Evolutionary conservation across 148 eudicot species (phyloP).

Genomic region (Euryodendron excelsum): DNA sequence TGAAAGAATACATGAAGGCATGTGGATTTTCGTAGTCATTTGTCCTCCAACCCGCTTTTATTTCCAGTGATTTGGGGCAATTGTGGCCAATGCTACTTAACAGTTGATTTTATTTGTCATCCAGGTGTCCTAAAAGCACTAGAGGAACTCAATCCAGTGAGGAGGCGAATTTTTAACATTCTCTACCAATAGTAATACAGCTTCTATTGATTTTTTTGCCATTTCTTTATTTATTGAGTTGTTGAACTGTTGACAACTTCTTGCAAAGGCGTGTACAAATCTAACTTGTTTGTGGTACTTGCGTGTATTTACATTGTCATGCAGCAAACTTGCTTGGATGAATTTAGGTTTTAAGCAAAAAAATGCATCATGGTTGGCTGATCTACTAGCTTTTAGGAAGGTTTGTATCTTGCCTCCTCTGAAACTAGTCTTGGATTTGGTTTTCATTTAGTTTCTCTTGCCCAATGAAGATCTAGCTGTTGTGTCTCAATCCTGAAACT

Average conservation of each 20-base stretch:
- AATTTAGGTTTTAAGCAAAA: conserved; percentile 82
- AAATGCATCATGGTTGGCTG: conserved; percentile 85
- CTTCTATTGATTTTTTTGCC: neutral
- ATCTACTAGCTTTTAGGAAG: conserved; percentile 89
- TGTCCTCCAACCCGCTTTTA: neutral
- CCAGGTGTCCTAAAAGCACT: conserved; percentile 72
- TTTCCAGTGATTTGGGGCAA: neutral
- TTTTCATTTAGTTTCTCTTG: neutral
- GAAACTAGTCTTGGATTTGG: neutral
- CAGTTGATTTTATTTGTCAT: neutral
- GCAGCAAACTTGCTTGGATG: conserved; percentile 92
- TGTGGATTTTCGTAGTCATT: conserved; percentile 12
- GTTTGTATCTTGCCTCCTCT: conserved; percentile 29
- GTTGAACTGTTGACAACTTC: neutral
- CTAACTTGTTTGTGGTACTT: conserved; percentile 4
- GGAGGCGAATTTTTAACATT: conserved; percentile 62
- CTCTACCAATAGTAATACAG: conserved; percentile 72
- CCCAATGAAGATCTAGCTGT: no score
- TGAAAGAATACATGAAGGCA: conserved; percentile 91
- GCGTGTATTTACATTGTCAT: neutral
- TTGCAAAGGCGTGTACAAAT: neutral
- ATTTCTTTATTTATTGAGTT: neutral
- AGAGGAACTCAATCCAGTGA: conserved; percentile 61
- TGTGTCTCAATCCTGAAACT: no score
- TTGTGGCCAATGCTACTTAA: no score